Evolutionary conservation across 2,329 filamentous ascomycete species (phyloP), one percentile per base, ranked within the genome.

Genomic region (Fusarium concolor): DNA sequence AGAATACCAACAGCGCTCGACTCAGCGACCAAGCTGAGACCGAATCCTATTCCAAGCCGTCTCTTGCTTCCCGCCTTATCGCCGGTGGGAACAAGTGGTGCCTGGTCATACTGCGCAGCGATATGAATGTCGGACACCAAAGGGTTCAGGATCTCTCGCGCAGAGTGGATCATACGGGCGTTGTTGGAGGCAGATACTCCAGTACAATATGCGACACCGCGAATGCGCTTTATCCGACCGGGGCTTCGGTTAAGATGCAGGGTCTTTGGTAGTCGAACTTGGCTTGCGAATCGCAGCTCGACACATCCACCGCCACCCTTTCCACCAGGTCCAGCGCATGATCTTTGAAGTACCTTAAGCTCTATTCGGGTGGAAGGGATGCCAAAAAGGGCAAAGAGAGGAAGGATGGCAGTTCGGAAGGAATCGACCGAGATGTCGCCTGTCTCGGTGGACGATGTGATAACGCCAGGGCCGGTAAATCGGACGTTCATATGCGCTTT

Each of bases 161-260:
- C 94, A 4, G 91, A 88, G 75, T 97, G 92, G 75, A 98, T 99
- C 92, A 97, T 96, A 68, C 96, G 87, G 65, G 91, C 92, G 77
- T 98, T 99, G 78, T 97, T 97, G 49, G 91, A 94, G 0, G 92
- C 95, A 12, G 92, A 92, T 1, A 98, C 94, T 45, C 96, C 96
- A 1, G 93, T 94, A 56, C 92, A 92, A 80, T 98, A 99, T 46
- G 96, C 94, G 42, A 99, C 96, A 61, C 96, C 96, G 57, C 95
- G 87, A 70, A 99, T 92, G 71, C 90, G 89, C 85, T 94, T 95
- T 74, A 99, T 91, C 56, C 92, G 86, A 10, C 96, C 96, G 0
- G 94, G 89, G 67, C 88, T 92, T 72, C 96, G 86, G 77, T 90
- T 86, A 56, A 97, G 81, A 79, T 99, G 96, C 76, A 99, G 83